Evolutionary conservation across 805 yeast species (phyloP).

Genomic region (Candida stauntonica): DNA sequence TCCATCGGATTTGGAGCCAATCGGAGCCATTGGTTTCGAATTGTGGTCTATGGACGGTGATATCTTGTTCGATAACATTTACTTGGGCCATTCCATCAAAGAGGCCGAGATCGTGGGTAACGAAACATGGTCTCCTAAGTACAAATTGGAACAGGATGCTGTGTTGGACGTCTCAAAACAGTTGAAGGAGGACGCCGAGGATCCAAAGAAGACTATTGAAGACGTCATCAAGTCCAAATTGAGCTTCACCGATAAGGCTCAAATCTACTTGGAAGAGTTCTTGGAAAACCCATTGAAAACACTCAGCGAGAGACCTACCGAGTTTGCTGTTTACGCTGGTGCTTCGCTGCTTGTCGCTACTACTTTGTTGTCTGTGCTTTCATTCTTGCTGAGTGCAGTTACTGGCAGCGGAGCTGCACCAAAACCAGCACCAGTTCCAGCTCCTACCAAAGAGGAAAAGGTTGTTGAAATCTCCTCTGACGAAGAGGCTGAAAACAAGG

Average conservation of each 20-base stretch:
- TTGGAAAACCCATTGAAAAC: conserved; percentile 41
- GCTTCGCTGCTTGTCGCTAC: conserved; percentile 38
- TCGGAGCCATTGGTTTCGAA: conserved; percentile 85
- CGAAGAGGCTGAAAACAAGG: conserved; percentile 6
- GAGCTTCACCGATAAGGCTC: conserved; percentile 25
- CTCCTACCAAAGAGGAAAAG: conserved; percentile 5
- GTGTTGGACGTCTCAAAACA: conserved; percentile 7
- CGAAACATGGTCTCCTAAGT: conserved; percentile 57
- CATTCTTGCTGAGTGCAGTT: conserved; percentile 26
- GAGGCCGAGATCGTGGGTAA: conserved; percentile 88
- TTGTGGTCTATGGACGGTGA: conserved; percentile 82
- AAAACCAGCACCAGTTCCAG: conserved; percentile 5
- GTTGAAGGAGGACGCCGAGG: conserved; percentile 3
- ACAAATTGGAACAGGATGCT: conserved; percentile 42
- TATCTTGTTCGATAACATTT: conserved; percentile 76
- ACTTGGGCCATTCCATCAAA: conserved; percentile 74
- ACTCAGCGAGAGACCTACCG: conserved; percentile 43
- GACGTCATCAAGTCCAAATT: conserved; percentile 1
- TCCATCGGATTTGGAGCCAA: conserved; percentile 60
- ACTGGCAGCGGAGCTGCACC: too few species aligned
- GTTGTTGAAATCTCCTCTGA: conserved; percentile 7
- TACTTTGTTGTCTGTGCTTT: conserved; percentile 39
- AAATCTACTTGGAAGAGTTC: conserved; percentile 36
- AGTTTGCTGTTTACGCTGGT: conserved; percentile 44
- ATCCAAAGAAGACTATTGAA: neutral